Evolutionary conservation across 2,329 filamentous ascomycete species (phyloP).

Genomic region (Pestalotiopsis sp.): DNA sequence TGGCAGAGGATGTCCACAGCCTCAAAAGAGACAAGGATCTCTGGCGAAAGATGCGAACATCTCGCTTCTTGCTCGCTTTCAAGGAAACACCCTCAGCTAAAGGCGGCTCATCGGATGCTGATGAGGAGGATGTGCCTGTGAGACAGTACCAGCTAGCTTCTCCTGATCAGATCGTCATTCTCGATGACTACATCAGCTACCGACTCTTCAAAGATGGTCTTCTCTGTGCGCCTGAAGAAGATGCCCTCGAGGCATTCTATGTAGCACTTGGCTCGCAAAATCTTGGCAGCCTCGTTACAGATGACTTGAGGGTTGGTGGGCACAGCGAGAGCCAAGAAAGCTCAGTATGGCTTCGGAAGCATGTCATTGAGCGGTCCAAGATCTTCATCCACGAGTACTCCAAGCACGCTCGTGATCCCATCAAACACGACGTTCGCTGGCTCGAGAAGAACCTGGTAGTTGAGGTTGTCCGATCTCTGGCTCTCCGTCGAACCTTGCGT

Average conservation of each 20-base stretch:
- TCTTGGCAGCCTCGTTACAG: constrained; percentile 75
- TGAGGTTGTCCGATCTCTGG: constrained; percentile 74
- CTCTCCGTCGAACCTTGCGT: constrained; percentile 73
- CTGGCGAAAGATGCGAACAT: constrained; percentile 71
- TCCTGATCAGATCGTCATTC: constrained; percentile 71
- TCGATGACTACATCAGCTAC: constrained; percentile 89
- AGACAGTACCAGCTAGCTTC: constrained; percentile 77
- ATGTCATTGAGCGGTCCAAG: constrained; percentile 84
- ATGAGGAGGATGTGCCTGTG: constrained; percentile 65
- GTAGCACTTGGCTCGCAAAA: constrained; percentile 73
- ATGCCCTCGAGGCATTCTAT: constrained; percentile 83
- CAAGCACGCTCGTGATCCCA: constrained; percentile 70
- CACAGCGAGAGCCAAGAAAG: constrained; percentile 65
- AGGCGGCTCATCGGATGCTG: constrained; percentile 48
- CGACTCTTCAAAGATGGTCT: constrained; percentile 83
- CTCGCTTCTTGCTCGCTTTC: constrained; percentile 80
- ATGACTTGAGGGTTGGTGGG: constrained; percentile 72
- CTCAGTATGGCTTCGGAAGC: constrained; percentile 71
- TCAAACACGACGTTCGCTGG: constrained; percentile 88
- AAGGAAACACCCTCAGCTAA: constrained; percentile 63
- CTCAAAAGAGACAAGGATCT: constrained; percentile 80
- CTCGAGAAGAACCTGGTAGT: constrained; percentile 82
- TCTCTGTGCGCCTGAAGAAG: constrained; percentile 87
- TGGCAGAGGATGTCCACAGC: constrained; percentile 70
- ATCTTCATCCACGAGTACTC: constrained; percentile 81